Evolutionary conservation across 768 basidiomycete genomes (phyloP), one percentile per base, ranked within the genome.

Genomic region (Termitomyces sp.): DNA sequence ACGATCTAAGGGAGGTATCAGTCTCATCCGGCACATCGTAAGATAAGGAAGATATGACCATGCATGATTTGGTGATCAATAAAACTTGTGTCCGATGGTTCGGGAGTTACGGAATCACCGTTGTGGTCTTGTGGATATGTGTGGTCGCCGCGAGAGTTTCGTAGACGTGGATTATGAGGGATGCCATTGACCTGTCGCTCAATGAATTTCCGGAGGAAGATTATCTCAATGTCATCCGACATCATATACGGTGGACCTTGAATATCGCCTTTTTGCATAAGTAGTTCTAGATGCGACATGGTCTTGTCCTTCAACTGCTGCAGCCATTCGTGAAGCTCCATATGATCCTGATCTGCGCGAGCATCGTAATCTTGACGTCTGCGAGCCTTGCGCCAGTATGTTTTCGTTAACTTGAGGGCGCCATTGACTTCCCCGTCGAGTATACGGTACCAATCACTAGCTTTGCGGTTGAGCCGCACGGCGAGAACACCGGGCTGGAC

Each of bases 231-330:
- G 61, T 88, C 83, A 64, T 91, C 89, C 10, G 88, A 79, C 89
- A 91, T 91, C 57, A 79, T 64, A 68, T 91, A 91, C 23, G 89
- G 88, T 3, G 89, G 89, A 17, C 89, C 89, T 65, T 85, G 87
- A 30, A 91, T 91, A 60, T 91, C 89, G 65, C 88, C 88, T 66
- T 91, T 90, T 67, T 91, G 89, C 86, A 91, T 91, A 63, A 91
- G 82, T 2, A 91, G 78, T 68, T 91, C 89, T 44, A 91, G 78
- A 71, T 91, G 88, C 46, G 88, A 88, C 89, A 91, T 91, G 51
- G 87, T 89, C 70, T 90, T 91, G 71, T 91, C 89, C 69, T 91
- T 91, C 63, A 91, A 76, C 68, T 91, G 89, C 63, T 91, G 89
- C 2, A 91, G 73, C 89, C 89, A 91, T 66, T 91, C 89, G 64